These are phyloP conservation scores for Pseudisothecium myosuroides DNA, from an alignment of 225 moss, liverwort and hornwort genomes.

Conservation along the genomic window DNA sequence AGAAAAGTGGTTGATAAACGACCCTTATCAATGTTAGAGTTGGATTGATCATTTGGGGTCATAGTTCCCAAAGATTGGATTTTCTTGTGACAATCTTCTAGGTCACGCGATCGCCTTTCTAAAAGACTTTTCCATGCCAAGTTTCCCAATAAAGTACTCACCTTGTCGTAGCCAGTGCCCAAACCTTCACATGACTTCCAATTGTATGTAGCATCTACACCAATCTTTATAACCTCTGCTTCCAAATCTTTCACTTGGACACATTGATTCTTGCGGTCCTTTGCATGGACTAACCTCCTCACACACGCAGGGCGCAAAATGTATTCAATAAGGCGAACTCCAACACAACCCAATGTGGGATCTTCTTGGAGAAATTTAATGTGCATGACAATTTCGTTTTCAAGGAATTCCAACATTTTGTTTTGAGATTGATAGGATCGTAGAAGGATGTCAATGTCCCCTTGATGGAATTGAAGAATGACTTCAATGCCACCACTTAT, in stretches of 20 bases:
- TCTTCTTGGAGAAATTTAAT: neutral
- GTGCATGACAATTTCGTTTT: neutral
- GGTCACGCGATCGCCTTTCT: too few relatives aligned
- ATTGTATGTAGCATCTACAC: neutral
- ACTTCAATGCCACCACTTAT: neutral
- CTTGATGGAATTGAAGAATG: neutral
- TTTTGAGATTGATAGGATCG: neutral
- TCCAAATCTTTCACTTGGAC: neutral
- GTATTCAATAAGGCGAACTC: neutral
- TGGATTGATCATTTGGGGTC: neutral
- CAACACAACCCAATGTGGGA: neutral
- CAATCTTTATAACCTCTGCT: neutral
- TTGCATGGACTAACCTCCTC: neutral
- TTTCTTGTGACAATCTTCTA: neutral
- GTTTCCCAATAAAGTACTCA: neutral
- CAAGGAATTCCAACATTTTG: neutral
- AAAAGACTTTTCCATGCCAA: neutral
- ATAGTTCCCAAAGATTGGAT: neutral
- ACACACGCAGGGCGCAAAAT: neutral
- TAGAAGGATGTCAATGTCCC: neutral
- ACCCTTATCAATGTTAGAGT: neutral
- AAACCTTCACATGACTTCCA: neutral
- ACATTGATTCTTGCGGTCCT: neutral
- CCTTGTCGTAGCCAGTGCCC: neutral
- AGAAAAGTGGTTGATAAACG: fast-evolving